Evolutionary conservation across 2,329 filamentous ascomycete genomes (phyloP).

Genomic region (Fusarium fracticaudum): DNA sequence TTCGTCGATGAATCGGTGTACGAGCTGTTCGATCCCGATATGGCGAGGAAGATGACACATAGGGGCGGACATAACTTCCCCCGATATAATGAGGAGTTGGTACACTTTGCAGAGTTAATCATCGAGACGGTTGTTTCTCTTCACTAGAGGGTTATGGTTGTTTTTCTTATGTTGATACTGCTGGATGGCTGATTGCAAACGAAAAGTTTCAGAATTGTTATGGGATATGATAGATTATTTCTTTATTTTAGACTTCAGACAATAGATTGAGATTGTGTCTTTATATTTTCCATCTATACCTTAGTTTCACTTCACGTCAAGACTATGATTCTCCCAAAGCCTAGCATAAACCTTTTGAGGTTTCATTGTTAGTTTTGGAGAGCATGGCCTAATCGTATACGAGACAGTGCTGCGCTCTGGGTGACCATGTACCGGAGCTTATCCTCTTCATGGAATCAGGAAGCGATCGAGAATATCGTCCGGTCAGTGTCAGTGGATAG

Average conservation of each 20-base stretch:
- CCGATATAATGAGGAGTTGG: not conserved
- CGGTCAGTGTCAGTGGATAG: not conserved
- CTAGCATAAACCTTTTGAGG: not conserved
- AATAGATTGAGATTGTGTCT: not conserved
- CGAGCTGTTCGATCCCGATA: not conserved
- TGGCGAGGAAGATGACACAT: not conserved
- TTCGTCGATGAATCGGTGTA: not conserved
- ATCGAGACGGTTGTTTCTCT: not conserved
- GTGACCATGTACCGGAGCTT: not conserved
- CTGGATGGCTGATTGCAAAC: not conserved
- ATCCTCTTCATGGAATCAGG: not conserved
- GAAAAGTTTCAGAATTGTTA: not conserved
- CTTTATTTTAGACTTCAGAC: not conserved
- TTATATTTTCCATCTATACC: not conserved
- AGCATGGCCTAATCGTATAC: fast-evolving
- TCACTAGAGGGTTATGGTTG: not conserved
- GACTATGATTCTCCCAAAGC: fast-evolving
- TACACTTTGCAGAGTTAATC: not conserved
- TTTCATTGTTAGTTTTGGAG: not conserved
- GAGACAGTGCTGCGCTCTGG: fast-evolving
- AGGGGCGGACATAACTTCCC: not conserved
- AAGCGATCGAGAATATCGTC: not conserved
- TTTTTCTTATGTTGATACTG: not conserved
- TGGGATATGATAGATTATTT: not conserved
- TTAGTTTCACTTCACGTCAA: not conserved